These are phyloP conservation scores for Chlamydomonas sphaeroides DNA, from an alignment of 139 green algal species.

Conservation along the genomic window DNA sequence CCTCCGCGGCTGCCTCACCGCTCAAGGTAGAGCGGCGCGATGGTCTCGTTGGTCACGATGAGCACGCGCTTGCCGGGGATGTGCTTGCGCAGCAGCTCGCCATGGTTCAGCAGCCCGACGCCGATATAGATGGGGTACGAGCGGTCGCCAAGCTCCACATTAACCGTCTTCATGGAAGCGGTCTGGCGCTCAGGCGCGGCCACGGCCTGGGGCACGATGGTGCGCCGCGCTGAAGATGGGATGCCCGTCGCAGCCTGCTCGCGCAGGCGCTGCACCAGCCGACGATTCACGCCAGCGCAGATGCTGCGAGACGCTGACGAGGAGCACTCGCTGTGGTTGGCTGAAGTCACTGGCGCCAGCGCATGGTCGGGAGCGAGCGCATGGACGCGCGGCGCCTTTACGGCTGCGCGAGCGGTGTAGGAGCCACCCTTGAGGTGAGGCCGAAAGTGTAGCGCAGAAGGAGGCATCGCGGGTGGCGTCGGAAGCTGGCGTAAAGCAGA, in stretches of 20 bases:
- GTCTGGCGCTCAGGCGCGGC: constrained; percentile 16
- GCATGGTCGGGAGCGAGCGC: neutral
- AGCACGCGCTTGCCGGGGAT: constrained; percentile 90
- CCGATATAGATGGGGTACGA: constrained; percentile 99
- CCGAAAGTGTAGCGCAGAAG: neutral
- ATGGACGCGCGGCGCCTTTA: constrained; percentile 9
- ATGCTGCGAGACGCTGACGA: too few relatives aligned
- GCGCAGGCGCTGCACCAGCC: constrained; percentile 31
- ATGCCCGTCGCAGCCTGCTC: constrained; percentile 1
- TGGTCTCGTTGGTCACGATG: constrained; percentile 96
- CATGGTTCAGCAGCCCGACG: constrained; percentile 76
- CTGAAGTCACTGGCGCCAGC: neutral
- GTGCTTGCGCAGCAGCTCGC: constrained; percentile 84
- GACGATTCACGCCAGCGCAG: constrained; percentile 29
- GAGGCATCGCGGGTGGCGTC: neutral
- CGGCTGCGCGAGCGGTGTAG: neutral
- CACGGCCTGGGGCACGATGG: neutral
- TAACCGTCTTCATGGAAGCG: constrained; percentile 61
- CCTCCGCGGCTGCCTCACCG: too few relatives aligned
- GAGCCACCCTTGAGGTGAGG: neutral
- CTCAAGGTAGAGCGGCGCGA: constrained; percentile 94
- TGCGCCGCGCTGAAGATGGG: too few relatives aligned
- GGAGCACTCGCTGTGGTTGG: neutral
- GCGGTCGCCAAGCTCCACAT: constrained; percentile 89
- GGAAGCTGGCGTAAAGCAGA: neutral